Percentiles rank a stretch among this genome's conserved stretches.
These are phyloP conservation scores for Saccharomyces cerevisiae DNA, from an alignment of 805 yeast genomes.

Conservation along the genomic window DNA sequence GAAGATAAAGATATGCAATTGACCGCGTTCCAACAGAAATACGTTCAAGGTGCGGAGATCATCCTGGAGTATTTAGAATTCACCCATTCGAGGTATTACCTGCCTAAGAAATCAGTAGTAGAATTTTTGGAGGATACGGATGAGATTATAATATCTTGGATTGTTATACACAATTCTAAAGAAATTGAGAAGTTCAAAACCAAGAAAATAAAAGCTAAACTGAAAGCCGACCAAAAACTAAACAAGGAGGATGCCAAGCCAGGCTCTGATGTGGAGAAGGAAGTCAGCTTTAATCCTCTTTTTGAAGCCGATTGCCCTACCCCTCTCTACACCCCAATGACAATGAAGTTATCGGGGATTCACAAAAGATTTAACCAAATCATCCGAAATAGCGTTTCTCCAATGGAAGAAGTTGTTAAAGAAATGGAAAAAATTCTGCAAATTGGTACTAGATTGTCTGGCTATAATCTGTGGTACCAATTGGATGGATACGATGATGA, in stretches of 20 bases:
- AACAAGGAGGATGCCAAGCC: conserved; percentile 2
- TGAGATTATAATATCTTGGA: conserved; percentile 28
- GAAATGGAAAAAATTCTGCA: conserved; percentile 55
- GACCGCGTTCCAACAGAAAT: conserved; percentile 72
- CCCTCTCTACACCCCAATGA: conserved; percentile 48
- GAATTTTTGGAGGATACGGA: conserved; percentile 38
- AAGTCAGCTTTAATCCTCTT: conserved; percentile 14
- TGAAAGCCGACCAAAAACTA: conserved; percentile 1
- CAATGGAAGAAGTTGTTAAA: conserved; percentile 45
- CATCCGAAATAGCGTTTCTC: conserved; percentile 55
- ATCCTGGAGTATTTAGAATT: conserved; percentile 82
- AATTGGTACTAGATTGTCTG: conserved; percentile 51
- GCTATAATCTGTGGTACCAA: conserved; percentile 73
- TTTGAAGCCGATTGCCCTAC: conserved; percentile 32
- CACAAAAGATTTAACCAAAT: conserved; percentile 60
- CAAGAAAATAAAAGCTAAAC: conserved; percentile 13
- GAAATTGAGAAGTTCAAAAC: conserved; percentile 20
- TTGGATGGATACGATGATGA: conserved; percentile 71
- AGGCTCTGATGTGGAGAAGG: conserved; percentile 14
- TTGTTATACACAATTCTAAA: conserved; percentile 25
- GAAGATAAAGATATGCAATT: conserved; percentile 45
- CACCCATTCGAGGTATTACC: conserved; percentile 58
- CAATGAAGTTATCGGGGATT: conserved; percentile 56
- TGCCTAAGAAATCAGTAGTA: conserved; percentile 71
- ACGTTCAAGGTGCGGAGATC: conserved; percentile 58